A percentile compares a stretch with the other conserved stretches of the same genome.
Conservation (phyloP, 2,329 filamentous ascomycete species). For the Cladosporium cucumerinum region DNA sequence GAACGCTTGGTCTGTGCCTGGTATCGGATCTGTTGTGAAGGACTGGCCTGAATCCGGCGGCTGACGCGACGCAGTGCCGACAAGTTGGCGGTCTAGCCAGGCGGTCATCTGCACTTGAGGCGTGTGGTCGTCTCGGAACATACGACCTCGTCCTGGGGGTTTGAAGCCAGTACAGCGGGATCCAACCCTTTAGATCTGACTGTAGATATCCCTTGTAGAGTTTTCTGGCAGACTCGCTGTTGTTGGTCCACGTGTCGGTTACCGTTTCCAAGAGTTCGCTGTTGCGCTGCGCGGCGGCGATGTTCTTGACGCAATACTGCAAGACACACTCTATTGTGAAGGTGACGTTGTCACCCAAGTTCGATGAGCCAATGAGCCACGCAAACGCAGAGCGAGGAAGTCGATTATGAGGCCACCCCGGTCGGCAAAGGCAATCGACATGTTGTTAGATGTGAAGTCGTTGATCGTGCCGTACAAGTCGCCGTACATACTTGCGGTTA, state of each 20-base stretch:
- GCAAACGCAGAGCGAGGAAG: not conserved
- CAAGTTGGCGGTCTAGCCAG: not conserved
- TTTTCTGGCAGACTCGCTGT: not conserved
- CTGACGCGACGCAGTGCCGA: not conserved
- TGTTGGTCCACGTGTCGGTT: not conserved
- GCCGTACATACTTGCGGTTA: not conserved
- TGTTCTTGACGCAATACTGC: not conserved
- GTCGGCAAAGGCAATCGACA: not conserved
- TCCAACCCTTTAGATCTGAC: not conserved
- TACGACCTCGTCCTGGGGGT: not conserved
- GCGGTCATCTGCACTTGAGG: not conserved
- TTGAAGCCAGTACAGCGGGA: not conserved
- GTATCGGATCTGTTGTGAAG: not conserved
- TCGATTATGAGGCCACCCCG: not conserved
- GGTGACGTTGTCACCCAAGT: not conserved
- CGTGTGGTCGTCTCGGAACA: not conserved
- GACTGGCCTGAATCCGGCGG: not conserved
- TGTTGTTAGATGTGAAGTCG: not conserved
- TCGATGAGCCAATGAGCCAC: not conserved
- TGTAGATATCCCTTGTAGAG: not conserved
- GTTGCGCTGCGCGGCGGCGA: not conserved
- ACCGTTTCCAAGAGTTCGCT: not conserved
- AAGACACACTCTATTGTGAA: not conserved
- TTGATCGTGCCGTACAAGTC: not conserved
- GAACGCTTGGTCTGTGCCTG: not conserved